Percentiles rank a stretch among this genome's conserved stretches.
phyloP scores from a whole-genome alignment of 305 asterid genomes.

The Stenogyne calaminthoides region DNA sequence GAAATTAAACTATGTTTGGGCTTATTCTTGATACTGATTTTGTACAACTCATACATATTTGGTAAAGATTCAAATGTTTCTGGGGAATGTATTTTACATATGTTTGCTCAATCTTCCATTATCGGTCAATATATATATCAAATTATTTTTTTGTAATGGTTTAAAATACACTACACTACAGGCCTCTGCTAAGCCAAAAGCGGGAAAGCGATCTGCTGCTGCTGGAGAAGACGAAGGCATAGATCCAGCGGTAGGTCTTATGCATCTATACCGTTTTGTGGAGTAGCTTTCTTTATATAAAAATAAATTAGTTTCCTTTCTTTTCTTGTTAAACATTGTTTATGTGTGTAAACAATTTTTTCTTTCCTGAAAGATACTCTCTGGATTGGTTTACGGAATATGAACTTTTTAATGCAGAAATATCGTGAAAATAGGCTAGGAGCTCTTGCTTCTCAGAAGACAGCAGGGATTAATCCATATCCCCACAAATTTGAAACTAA shows the following conservation, averaged over 20 bases:
- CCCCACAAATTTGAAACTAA: constrained; percentile 72
- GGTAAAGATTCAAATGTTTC: not conserved
- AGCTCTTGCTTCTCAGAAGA: constrained; percentile 66
- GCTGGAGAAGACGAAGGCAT: constrained; percentile 74
- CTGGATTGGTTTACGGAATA: constrained; percentile 2
- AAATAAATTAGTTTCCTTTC: not conserved
- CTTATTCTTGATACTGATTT: not conserved
- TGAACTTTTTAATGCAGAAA: constrained; percentile 55
- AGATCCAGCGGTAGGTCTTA: constrained; percentile 73
- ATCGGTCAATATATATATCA: not conserved
- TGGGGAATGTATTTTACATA: not conserved
- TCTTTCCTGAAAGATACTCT: not conserved
- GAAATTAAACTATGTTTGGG: not conserved
- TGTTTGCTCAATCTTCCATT: not conserved
- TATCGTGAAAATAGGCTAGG: constrained; percentile 71
- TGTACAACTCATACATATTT: not conserved
- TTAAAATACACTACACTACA: constrained; percentile 24
- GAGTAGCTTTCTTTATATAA: not conserved
- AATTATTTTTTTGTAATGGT: constrained; percentile 4
- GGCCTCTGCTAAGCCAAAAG: constrained; percentile 50
- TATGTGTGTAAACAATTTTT: not conserved
- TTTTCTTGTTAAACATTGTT: not conserved
- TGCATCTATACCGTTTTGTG: not conserved
- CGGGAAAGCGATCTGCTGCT: constrained; percentile 52
- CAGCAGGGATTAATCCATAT: constrained; percentile 64